Conservation (phyloP, 2,329 filamentous ascomycete genomes). For the Venturia oleaginea region DNA sequence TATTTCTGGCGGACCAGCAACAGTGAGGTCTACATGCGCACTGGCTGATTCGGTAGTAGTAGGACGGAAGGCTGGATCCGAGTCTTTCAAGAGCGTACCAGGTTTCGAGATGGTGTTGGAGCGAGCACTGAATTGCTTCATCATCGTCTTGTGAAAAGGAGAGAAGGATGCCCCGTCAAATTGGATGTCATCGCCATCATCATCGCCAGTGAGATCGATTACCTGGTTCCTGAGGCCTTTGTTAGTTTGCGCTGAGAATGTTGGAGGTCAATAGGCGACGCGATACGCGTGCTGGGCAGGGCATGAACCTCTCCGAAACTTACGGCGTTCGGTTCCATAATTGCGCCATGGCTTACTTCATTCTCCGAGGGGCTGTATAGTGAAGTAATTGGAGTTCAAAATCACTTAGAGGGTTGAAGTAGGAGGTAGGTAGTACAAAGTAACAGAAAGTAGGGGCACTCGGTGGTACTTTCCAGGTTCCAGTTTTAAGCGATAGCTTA, state of each 20-base stretch:
- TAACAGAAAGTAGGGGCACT: too few species aligned
- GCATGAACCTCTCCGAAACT: neutral
- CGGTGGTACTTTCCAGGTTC: too few species aligned
- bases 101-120: neutral
- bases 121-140: neutral
- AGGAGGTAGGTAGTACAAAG: too few species aligned
- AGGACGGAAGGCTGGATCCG: neutral
- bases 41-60: neutral
- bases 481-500: too few species aligned
- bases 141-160: neutral
- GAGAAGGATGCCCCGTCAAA: neutral
- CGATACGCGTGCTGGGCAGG: neutral
- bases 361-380: neutral
- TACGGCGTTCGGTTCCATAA: neutral
- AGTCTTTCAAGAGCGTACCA: neutral
- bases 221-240: neutral
- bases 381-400: too few species aligned
- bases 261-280: neutral
- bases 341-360: neutral
- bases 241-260: neutral
- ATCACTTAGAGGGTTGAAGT: too few species aligned
- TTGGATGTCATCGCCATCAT: neutral
- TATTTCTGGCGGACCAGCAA: neutral
- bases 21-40: neutral
- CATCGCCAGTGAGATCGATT: neutral